These are phyloP conservation scores for Triticum urartu DNA, from an alignment of 176 grass and related monocot genomes.

Conservation along the genomic window DNA sequence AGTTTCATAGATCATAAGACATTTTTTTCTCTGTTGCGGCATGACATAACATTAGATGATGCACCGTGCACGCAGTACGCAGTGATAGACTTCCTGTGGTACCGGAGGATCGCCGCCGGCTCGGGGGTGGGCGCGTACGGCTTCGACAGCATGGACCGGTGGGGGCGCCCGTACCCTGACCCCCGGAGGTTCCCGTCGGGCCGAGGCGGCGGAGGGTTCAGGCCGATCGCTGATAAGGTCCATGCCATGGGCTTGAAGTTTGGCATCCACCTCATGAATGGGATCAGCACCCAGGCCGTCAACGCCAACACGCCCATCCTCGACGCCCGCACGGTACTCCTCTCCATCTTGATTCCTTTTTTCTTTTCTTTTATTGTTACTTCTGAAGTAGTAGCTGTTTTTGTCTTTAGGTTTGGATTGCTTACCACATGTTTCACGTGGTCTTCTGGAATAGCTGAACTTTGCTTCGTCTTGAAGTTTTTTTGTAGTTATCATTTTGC, in stretches of 20 bases:
- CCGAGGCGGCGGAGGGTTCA: slow-evolving; percentile 52
- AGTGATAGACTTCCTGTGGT: slow-evolving; percentile 92
- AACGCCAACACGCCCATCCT: slow-evolving; percentile 58
- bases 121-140: slow-evolving; percentile 56
- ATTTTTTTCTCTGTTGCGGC: background rate
- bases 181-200: slow-evolving; percentile 78
- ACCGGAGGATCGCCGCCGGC: slow-evolving; percentile 67
- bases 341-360: no score
- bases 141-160: slow-evolving; percentile 67
- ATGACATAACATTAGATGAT: background rate
- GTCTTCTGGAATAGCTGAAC: no score
- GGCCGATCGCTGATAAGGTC: slow-evolving; percentile 56
- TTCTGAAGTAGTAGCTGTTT: no score
- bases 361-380: background rate
- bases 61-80: slow-evolving; percentile 57
- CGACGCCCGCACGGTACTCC: slow-evolving; percentile 55
- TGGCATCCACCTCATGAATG: slow-evolving; percentile 93
- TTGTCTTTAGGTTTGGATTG: no score
- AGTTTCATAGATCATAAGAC: no score
- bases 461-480: no score
- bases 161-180: slow-evolving; percentile 77
- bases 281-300: slow-evolving; percentile 66
- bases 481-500: no score
- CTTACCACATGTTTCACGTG: no score
- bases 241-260: slow-evolving; percentile 84